Conservation (phyloP, 352 stramenopile species). For the Pythium vanterpoolii region DNA sequence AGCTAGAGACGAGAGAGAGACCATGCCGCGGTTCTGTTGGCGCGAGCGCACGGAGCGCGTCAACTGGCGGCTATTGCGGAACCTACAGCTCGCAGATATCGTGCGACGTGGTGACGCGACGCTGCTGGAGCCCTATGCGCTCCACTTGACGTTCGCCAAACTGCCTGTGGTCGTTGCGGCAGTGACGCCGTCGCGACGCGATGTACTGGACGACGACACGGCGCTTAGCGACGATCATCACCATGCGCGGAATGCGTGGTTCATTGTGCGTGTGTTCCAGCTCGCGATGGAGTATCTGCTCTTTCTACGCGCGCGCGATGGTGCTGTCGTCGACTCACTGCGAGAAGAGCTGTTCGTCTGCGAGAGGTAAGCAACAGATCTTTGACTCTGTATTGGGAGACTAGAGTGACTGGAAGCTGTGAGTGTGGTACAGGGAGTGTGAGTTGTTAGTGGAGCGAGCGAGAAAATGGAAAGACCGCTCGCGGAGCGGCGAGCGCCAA, state of each 20-base stretch:
- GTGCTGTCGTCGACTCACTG: conserved; percentile 47
- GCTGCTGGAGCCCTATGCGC: conserved; percentile 59
- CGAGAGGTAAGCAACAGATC: conserved; percentile 21
- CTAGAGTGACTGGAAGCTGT: not conserved
- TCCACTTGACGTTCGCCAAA: conserved; percentile 71
- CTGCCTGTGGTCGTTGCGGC: conserved; percentile 29
- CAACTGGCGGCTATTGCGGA: conserved; percentile 63
- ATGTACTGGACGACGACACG: conserved; percentile 8
- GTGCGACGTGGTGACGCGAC: conserved; percentile 51
- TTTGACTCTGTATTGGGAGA: not conserved
- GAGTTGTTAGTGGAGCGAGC: conserved; percentile 33
- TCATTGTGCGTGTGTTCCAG: conserved; percentile 65
- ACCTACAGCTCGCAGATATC: conserved; percentile 48
- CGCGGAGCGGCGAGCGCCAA: conserved; percentile 47
- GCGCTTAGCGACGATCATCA: conserved; percentile 8
- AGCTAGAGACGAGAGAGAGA: too few species aligned
- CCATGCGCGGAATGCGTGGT: conserved; percentile 51
- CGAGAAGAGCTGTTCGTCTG: conserved; percentile 37
- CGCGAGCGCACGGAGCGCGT: conserved; percentile 67
- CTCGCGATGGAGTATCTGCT: conserved; percentile 77
- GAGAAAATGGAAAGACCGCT: conserved; percentile 54
- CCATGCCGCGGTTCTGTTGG: conserved; percentile 59
- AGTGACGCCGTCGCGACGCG: conserved; percentile 6
- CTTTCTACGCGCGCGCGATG: conserved; percentile 55
- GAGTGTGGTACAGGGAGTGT: conserved; percentile 28